phyloP scores from a whole-genome alignment of 768 basidiomycete species.

The Xerocomellus chrysenteron region DNA sequence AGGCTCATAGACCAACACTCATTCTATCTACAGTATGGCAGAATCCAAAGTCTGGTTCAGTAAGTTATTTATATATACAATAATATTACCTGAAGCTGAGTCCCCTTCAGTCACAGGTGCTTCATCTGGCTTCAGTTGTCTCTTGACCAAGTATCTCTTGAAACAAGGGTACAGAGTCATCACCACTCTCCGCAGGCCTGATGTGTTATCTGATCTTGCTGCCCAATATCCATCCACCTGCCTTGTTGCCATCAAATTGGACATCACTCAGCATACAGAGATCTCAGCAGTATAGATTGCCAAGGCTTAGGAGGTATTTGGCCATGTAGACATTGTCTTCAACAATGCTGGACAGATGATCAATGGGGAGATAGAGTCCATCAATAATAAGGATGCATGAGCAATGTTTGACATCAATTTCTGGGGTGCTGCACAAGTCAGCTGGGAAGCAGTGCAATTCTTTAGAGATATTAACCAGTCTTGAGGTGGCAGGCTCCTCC shows the following conservation, averaged over 20 bases:
- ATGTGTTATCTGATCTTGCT: conserved; percentile 29
- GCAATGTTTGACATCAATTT: conserved; percentile 40
- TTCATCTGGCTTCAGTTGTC: conserved; percentile 42
- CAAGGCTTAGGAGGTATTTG: conserved; percentile 31
- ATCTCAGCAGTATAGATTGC: conserved; percentile 31
- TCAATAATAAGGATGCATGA: conserved; percentile 31
- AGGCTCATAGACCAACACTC: not conserved
- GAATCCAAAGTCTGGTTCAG: conserved; percentile 6
- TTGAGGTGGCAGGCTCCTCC: conserved; percentile 36
- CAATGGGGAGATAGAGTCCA: conserved; percentile 35
- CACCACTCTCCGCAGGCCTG: conserved; percentile 45
- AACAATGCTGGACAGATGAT: conserved; percentile 36
- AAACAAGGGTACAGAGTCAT: conserved; percentile 37
- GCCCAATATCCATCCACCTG: conserved; percentile 23
- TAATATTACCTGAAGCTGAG: not conserved
- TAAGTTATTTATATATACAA: not conserved
- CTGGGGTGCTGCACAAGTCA: conserved; percentile 33
- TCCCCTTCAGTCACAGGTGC: conserved; percentile 37
- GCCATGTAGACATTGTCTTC: conserved; percentile 38
- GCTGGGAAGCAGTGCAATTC: conserved; percentile 30
- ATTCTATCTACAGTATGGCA: not conserved
- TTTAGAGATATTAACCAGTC: conserved; percentile 40
- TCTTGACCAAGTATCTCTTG: conserved; percentile 34
- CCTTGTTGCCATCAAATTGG: conserved; percentile 28
- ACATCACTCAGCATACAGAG: conserved; percentile 30